Evolutionary conservation across 2,329 filamentous ascomycete species (phyloP).

Genomic region (Huntiella abstrusa): DNA sequence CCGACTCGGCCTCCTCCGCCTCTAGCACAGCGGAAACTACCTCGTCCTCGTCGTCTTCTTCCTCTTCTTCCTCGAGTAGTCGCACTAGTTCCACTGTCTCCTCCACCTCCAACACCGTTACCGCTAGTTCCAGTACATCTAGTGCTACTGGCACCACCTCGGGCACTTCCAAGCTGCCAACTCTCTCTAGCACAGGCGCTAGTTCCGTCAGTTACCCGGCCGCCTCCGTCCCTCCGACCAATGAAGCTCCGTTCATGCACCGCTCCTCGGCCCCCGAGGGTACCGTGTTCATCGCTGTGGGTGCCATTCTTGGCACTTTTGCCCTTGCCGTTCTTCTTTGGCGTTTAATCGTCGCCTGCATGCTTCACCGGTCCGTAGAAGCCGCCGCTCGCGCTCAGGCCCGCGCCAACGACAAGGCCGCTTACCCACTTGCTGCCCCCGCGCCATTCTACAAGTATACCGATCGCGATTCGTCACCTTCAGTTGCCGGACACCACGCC

Average conservation of each 20-base stretch:
- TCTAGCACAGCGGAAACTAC: neutral
- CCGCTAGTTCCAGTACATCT: conserved; percentile 1
- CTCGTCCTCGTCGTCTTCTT: neutral
- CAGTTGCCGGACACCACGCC: conserved; percentile 18
- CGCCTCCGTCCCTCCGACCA: conserved; percentile 62
- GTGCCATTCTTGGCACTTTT: conserved; percentile 69
- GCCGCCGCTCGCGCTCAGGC: conserved; percentile 63
- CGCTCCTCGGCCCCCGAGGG: conserved; percentile 71
- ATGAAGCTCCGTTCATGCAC: conserved; percentile 80
- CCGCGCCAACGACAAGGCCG: conserved; percentile 48
- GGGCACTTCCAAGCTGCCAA: conserved; percentile 20
- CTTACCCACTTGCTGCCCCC: conserved; percentile 34
- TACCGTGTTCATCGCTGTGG: conserved; percentile 90
- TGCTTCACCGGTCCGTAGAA: conserved; percentile 78
- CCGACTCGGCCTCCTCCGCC: neutral
- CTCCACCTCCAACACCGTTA: neutral
- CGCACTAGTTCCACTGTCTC: conserved; percentile 2
- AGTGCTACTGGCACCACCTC: conserved; percentile 14
- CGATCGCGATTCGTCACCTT: conserved; percentile 33
- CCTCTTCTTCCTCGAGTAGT: neutral
- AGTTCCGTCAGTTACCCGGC: conserved; percentile 43
- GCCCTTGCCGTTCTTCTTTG: conserved; percentile 68
- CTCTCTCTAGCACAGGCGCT: conserved; percentile 21
- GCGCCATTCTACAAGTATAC: conserved; percentile 47
- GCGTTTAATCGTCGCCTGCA: conserved; percentile 75